Base-by-base conservation (phyloP, 441 rosid species). In the Pelargonium fulgidum region DNA sequence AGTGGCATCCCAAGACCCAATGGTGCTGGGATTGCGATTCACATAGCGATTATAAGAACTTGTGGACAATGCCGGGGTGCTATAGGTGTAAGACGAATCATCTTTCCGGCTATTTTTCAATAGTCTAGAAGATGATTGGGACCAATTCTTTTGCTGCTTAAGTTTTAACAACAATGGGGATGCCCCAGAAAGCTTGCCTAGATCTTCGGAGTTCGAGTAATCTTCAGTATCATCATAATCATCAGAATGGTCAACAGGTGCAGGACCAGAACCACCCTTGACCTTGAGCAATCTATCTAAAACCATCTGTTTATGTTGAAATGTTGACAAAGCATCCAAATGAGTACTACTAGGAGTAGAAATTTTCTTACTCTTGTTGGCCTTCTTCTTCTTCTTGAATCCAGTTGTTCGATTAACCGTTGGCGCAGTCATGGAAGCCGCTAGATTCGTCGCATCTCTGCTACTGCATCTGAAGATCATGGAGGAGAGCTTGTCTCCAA, bases 1-100 rank as follows among this genome's bases (percentile, higher is more conserved):
- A 17, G 91, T 85, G 47, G 87, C 96, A 79, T 90, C 96, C 97
- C 97, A 93, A 75, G 97, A 93, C 64, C 91, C 92, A 73, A 85
- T 74, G 1, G 87, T 84, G 75, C 96, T 90, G 0, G 93, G 95
- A 48, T 85, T 81, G 29, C 72, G 83, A 75, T 78, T 82, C 69
- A 73, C 75, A 61, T 86, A 84, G 83, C 84, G 81, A 33, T 85
- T 88, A 66, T 80, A 91, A 26, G 99, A 91, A 75, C 96, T 81
- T 59, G 92, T 78, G 0, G 99, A 94, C 67, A 94, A 79, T 66
- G 96, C 93, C 1, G 99, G 99, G 8, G 99, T 91, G 70, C 92
- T 86, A 66, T 84, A 85, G 68, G 85, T 80, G 74, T 83, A 91
- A 47, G 96, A 89, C 50, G 96, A 88, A 76, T 86, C 96, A 64